Evolutionary conservation across 1,284 basidiomycete genomes (phyloP), one percentile per base, ranked within the genome.

Genomic region (Moesziomyces sp.): DNA sequence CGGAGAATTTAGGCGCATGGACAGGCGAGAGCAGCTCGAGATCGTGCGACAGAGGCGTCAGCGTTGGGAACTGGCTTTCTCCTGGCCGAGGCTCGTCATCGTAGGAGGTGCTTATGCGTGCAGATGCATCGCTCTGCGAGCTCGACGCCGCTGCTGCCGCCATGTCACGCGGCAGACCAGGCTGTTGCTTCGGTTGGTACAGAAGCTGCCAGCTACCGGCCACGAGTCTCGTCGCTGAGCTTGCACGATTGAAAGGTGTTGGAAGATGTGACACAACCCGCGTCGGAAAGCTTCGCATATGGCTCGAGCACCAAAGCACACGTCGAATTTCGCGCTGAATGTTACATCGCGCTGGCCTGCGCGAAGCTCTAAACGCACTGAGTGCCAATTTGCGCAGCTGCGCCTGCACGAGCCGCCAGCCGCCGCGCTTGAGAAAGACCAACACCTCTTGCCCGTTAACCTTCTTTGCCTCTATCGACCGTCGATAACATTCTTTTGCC

Each of bases 31-130:
- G 87, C 69, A 91, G 89, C 7, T 89, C 87, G 82, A 95, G 91
- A 74, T 88, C 85, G 79, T 94, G 93, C 3, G 92, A 91, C 47
- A 96, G 88, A 34, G 93, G 92, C 10, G 89, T 85, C 79, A 91
- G 89, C 54, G 89, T 87, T 8, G 93, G 93, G 18, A 96, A 75
- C 5, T 53, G 58, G 10, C 54, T 52, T 24, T 55, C 16, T 26
- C 40, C 42, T 38, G 30, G 30, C 30, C 11, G 47, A 21, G 34
- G 1, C 38, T 50, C 44, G 11, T 34, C 53, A 26, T 65, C 56
- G 34, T 49, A 44, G 9, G 34, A 35, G 3, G 13, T 18, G 50
- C 44, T n/a, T 45, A 54, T 21, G 47, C 47, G 34, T 34, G 52
- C 42, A 9, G 59, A 42, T 1, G 59, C 48, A 40, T 50, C 48